Evolutionary conservation across 345 rosid species (phyloP).

Genomic region (Bruguiera parviflora): DNA sequence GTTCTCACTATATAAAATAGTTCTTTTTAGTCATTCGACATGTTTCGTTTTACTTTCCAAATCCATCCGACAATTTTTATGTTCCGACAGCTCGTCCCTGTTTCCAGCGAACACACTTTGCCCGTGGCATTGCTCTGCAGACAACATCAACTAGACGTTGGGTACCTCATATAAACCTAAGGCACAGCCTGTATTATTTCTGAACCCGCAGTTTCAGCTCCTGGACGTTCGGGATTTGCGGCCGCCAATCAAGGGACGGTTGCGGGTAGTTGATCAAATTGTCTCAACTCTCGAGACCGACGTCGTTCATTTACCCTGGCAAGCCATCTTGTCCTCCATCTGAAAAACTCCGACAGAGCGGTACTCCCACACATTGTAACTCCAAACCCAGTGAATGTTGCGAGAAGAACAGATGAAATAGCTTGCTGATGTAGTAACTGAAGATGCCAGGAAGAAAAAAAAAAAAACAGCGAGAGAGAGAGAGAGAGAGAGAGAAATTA

Average conservation of each 20-base stretch:
- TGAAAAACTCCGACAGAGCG: slow-evolving; percentile 37
- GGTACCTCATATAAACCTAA: too few species aligned
- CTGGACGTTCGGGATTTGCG: slow-evolving; percentile 8
- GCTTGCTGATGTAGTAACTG: slow-evolving; percentile 66
- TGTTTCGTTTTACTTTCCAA: too few species aligned
- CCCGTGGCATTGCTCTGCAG: too few species aligned
- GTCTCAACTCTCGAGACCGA: slow-evolving; percentile 18
- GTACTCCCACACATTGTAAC: slow-evolving; percentile 58
- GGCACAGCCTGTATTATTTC: slow-evolving; percentile 2
- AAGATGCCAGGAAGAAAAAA: slow-evolving; percentile 5
- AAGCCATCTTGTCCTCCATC: slow-evolving; percentile 33
- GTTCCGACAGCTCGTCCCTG: too few species aligned
- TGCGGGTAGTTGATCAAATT: slow-evolving; percentile 22
- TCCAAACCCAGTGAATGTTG: slow-evolving; percentile 78
- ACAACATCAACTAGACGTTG: too few species aligned
- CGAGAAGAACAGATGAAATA: slow-evolving; percentile 61
- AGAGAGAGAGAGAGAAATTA: too few species aligned
- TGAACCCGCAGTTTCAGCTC: slow-evolving; percentile 18
- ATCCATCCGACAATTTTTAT: too few species aligned
- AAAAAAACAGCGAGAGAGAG: too few species aligned
- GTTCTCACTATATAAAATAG: too few species aligned
- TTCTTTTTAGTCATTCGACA: too few species aligned
- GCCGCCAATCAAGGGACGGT: not conserved
- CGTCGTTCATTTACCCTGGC: slow-evolving; percentile 24
- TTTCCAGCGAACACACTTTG: too few species aligned